These are phyloP conservation scores for Aspergillus steynii DNA, from an alignment of 495 filamentous ascomycete genomes.

Conservation along the genomic window DNA sequence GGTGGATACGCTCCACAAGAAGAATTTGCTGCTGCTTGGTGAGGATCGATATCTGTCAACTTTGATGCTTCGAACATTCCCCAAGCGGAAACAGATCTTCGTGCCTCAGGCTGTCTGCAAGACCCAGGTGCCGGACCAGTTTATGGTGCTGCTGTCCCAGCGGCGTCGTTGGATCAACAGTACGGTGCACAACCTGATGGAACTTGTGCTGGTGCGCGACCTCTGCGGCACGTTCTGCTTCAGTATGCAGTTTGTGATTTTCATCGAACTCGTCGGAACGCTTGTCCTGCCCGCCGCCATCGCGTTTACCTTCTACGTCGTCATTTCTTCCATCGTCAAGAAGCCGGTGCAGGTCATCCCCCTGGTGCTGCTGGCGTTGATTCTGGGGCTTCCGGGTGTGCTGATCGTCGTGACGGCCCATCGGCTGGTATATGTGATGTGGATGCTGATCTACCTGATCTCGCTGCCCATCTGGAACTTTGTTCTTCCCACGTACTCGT, in stretches of 20 bases:
- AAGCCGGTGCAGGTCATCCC: conserved; percentile 91
- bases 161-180: conserved; percentile 99
- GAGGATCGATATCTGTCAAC: conserved; percentile 97
- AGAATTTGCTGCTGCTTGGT: conserved; percentile 92
- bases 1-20: conserved; percentile 98
- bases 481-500: conserved; percentile 89
- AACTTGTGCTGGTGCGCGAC: conserved; percentile 92
- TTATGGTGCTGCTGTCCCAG: conserved; percentile 90
- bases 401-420: conserved; percentile 96
- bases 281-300: conserved; percentile 95
- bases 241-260: conserved; percentile 99
- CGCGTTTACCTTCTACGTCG: conserved; percentile 93
- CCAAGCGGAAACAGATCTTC: conserved; percentile 98
- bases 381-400: conserved; percentile 89
- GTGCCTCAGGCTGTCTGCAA: conserved; percentile 99
- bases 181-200: conserved; percentile 98
- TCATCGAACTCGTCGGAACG: conserved; percentile 93
- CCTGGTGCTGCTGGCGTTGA: conserved; percentile 83
- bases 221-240: conserved; percentile 99
- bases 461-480: conserved; percentile 99
- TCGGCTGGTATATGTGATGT: conserved; percentile 86
- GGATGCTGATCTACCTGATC: conserved; percentile 95
- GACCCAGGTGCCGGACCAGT: conserved; percentile 91
- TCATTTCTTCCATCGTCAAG: conserved; percentile 81
- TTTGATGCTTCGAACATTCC: conserved; percentile 97